phyloP scores from a whole-genome alignment of 176 grass and related monocot species.

The Triticum turgidum region DNA sequence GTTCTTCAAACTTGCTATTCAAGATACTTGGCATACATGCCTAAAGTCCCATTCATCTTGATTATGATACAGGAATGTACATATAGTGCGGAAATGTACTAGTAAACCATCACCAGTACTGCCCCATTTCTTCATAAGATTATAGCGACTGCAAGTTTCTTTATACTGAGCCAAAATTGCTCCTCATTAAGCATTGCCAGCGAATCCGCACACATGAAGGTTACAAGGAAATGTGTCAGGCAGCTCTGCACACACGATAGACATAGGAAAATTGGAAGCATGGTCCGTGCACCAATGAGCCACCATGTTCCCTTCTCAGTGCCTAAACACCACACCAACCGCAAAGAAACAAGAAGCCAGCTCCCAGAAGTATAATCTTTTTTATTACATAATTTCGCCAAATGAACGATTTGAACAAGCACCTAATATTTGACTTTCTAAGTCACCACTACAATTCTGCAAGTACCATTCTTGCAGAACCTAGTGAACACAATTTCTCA shows the following conservation, averaged over 20 bases:
- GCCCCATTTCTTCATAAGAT: not conserved
- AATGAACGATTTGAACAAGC: not conserved
- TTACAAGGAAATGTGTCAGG: not conserved
- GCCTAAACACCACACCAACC: not conserved
- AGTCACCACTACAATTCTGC: not conserved
- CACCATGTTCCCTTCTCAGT: not conserved
- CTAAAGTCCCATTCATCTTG: not conserved
- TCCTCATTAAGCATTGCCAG: not conserved
- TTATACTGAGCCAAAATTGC: not conserved
- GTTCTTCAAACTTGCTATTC: not conserved
- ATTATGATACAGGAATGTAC: not conserved
- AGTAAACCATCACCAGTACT: not conserved
- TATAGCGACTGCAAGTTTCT: not conserved
- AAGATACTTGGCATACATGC: not conserved
- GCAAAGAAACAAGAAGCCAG: not conserved
- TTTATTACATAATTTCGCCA: not conserved
- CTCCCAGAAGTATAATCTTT: not conserved
- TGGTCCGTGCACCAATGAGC: not conserved
- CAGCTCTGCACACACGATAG: not conserved
- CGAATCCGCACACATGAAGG: not conserved
- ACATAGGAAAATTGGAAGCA: not conserved
- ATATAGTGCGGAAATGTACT: not conserved
- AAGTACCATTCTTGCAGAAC: not conserved
- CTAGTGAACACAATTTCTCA: constrained; percentile 4
- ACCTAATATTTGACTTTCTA: not conserved